Evolutionary conservation across 2,329 filamentous ascomycete genomes (phyloP).

Genomic region (Paraphaeosphaeria minitans): DNA sequence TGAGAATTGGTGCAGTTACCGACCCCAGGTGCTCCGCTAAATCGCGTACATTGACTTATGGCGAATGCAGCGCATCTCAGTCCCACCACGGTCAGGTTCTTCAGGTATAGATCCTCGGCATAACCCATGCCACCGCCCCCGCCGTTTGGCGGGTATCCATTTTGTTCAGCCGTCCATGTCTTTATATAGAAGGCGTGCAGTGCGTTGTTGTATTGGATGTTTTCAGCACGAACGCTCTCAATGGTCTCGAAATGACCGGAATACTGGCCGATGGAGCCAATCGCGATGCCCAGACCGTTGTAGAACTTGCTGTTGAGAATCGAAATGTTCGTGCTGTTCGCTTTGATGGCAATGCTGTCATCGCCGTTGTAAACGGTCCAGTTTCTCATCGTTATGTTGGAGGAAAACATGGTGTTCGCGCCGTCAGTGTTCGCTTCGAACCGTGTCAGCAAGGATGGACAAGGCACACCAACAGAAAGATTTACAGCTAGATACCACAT

Average conservation of each 20-base stretch:
- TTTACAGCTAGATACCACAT: constrained; percentile 22
- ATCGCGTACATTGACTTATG: constrained; percentile 50
- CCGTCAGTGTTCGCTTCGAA: constrained; percentile 50
- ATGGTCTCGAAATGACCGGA: constrained; percentile 55
- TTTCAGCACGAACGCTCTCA: constrained; percentile 55
- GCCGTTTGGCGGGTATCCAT: constrained; percentile 62
- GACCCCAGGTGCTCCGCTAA: constrained; percentile 33
- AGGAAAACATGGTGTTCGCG: constrained; percentile 59
- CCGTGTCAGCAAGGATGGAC: not conserved
- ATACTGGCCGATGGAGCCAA: constrained; percentile 64
- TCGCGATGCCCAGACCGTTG: constrained; percentile 53
- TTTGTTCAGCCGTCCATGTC: constrained; percentile 61
- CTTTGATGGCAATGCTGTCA: constrained; percentile 58
- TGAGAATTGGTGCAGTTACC: constrained; percentile 49
- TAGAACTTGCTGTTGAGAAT: constrained; percentile 58
- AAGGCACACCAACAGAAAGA: not conserved
- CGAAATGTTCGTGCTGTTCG: constrained; percentile 61
- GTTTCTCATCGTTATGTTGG: constrained; percentile 51
- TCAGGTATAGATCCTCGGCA: constrained; percentile 45
- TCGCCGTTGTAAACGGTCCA: constrained; percentile 27
- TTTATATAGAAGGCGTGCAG: constrained; percentile 61
- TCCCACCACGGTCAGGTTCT: constrained; percentile 37
- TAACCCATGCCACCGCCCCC: constrained; percentile 61
- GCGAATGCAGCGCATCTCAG: constrained; percentile 39
- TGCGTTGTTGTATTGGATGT: constrained; percentile 55